A percentile compares a stretch with the other conserved stretches of the same genome.
These are phyloP conservation scores for Cordyceps militaris DNA, from an alignment of 2,329 filamentous ascomycete species.

Conservation along the genomic window DNA sequence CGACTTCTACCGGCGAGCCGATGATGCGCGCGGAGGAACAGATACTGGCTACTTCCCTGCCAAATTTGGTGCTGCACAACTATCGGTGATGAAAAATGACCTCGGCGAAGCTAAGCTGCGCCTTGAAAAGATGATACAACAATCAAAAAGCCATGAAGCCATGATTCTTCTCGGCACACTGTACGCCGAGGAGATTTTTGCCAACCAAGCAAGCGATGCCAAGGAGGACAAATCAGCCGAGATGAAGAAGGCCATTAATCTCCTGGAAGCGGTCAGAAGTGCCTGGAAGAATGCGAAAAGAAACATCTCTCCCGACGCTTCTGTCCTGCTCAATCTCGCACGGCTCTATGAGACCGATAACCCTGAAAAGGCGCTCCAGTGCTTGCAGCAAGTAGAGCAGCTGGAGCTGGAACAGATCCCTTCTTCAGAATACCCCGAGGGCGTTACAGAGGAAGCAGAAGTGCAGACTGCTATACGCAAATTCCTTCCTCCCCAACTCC, in stretches of 20 bases:
- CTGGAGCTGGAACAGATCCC: conserved; percentile 76
- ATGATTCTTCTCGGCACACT: conserved; percentile 88
- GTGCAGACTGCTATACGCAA: conserved; percentile 61
- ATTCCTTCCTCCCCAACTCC: conserved; percentile 75
- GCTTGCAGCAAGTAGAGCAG: conserved; percentile 85
- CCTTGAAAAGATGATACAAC: conserved; percentile 88
- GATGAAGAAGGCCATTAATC: conserved; percentile 74
- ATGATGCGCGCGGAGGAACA: conserved; percentile 85
- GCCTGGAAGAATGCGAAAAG: conserved; percentile 93
- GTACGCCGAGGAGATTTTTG: conserved; percentile 91
- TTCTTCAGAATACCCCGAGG: conserved; percentile 58
- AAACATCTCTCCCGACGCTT: conserved; percentile 70
- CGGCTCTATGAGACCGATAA: conserved; percentile 80
- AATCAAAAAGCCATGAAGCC: conserved; percentile 75
- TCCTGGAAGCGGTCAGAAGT: conserved; percentile 76
- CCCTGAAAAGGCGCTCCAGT: conserved; percentile 87
- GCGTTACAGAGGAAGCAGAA: conserved; percentile 48
- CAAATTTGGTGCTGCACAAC: conserved; percentile 88
- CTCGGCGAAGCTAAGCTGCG: conserved; percentile 87
- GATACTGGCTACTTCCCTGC: conserved; percentile 88
- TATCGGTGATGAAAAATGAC: conserved; percentile 77
- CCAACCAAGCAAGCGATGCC: conserved; percentile 59
- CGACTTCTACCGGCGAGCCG: conserved; percentile 83
- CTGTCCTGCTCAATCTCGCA: conserved; percentile 85
- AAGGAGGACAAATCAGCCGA: conserved; percentile 86